phyloP scores from a whole-genome alignment of 2,329 filamentous ascomycete species.

The Akanthomyces lecanii region DNA sequence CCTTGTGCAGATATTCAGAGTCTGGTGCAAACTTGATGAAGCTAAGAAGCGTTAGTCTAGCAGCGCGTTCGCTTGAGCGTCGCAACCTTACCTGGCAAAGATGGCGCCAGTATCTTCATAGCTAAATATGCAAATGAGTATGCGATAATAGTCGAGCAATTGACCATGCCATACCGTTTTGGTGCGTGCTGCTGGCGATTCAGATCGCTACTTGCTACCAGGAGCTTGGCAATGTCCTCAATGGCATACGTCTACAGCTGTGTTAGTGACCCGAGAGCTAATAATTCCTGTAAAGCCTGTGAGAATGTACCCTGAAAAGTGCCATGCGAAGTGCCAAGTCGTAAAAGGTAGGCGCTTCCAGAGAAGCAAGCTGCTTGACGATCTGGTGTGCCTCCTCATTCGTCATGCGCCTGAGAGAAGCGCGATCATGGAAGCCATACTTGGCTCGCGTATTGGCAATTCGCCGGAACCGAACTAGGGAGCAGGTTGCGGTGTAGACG shows the following conservation, averaged over 20 bases:
- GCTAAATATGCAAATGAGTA: constrained; percentile 23
- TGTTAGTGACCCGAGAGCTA: not conserved
- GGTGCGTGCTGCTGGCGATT: constrained; percentile 28
- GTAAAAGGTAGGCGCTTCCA: constrained; percentile 38
- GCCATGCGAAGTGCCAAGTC: constrained; percentile 35
- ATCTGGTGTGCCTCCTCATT: constrained; percentile 43
- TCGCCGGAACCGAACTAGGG: constrained; percentile 33
- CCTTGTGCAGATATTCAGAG: constrained; percentile 30
- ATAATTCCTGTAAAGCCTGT: too few species aligned
- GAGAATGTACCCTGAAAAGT: constrained; percentile 34
- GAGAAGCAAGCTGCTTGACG: constrained; percentile 29
- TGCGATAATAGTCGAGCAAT: too few species aligned
- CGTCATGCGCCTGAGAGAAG: constrained; percentile 38
- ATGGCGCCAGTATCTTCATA: constrained; percentile 39
- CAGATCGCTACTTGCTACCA: constrained; percentile 35
- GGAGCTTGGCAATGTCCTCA: constrained; percentile 33
- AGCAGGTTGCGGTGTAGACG: constrained; percentile 33
- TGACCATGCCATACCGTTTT: constrained; percentile 31
- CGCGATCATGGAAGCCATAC: constrained; percentile 32
- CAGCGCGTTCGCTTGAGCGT: not conserved
- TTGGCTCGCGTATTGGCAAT: constrained; percentile 28
- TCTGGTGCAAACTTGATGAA: constrained; percentile 29
- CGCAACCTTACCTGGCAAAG: constrained; percentile 31
- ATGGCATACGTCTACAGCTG: constrained; percentile 36
- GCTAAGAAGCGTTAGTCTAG: constrained; percentile 19